Conservation (phyloP, 2,329 filamentous ascomycete genomes). For the Fusarium austroafricanum region DNA sequence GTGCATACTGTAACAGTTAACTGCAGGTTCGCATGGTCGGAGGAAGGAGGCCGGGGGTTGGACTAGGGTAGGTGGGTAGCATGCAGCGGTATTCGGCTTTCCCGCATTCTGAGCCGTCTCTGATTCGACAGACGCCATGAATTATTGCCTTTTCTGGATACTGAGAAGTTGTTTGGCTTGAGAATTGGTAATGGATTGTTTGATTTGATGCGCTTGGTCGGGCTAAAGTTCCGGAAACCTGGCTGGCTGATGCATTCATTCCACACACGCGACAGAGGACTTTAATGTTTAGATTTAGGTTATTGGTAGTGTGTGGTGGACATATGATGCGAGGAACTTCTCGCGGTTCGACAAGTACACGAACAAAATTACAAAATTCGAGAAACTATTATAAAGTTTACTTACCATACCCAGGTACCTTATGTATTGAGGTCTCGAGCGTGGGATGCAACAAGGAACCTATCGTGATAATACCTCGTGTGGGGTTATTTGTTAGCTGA, state of each 20-base stretch:
- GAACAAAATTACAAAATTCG: neutral
- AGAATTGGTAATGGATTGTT: constrained; percentile 40
- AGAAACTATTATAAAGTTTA: neutral
- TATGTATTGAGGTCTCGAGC: neutral
- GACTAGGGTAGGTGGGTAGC: constrained; percentile 26
- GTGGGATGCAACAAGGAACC: constrained; percentile 13
- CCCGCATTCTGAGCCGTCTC: constrained; percentile 28
- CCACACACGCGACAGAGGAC: constrained; percentile 9
- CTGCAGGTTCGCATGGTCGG: constrained; percentile 30
- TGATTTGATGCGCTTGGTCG: constrained; percentile 31
- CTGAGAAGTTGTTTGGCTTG: constrained; percentile 23
- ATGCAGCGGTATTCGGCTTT: constrained; percentile 35
- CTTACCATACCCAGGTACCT: neutral
- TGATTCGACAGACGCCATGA: constrained; percentile 35
- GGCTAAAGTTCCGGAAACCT: constrained; percentile 11
- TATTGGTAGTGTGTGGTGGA: constrained; percentile 9
- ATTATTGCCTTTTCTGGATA: constrained; percentile 31
- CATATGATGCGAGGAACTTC: constrained; percentile 6
- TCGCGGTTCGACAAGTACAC: neutral
- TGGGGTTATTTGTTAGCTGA: constrained; percentile 28
- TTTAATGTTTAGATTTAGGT: constrained; percentile 23
- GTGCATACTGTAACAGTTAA: constrained; percentile 5
- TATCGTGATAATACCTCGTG: constrained; percentile 8
- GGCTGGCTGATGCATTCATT: neutral
- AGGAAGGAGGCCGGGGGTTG: constrained; percentile 18